A percentile compares a stretch with the other conserved stretches of the same genome.
phyloP scores from a whole-genome alignment of 2,329 filamentous ascomycete species.

The Xylaria digitata region DNA sequence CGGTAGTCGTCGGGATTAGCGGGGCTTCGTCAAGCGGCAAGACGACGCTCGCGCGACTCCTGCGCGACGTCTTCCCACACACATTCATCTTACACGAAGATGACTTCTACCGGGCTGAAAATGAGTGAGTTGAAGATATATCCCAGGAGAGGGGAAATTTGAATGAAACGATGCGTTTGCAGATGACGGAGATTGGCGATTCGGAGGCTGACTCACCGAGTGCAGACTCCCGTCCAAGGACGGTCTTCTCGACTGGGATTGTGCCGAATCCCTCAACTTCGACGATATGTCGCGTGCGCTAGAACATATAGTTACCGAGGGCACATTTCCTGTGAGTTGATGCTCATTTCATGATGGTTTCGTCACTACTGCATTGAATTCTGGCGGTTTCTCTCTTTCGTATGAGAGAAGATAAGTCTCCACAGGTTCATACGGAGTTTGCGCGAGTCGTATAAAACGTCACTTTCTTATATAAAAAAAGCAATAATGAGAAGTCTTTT shows the following conservation, averaged over 20 bases:
- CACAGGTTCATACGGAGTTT: background rate
- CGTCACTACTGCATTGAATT: background rate
- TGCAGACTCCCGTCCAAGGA: conserved; percentile 65
- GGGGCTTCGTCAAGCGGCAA: conserved; percentile 95
- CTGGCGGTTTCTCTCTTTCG: background rate
- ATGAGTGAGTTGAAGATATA: conserved; percentile 62
- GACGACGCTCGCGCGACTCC: conserved; percentile 87
- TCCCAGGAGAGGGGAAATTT: background rate
- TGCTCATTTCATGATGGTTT: conserved; percentile 6
- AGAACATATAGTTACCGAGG: conserved; percentile 74
- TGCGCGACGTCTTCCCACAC: conserved; percentile 82
- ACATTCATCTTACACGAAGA: conserved; percentile 92
- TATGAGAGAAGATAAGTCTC: background rate
- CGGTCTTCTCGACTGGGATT: conserved; percentile 90
- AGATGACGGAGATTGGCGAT: conserved; percentile 1
- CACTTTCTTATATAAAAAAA: background rate
- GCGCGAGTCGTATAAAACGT: background rate
- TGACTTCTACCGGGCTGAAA: conserved; percentile 91
- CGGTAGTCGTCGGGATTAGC: conserved; percentile 81
- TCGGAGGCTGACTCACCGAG: conserved; percentile 14
- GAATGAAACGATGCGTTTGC: background rate
- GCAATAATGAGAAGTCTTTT: background rate
- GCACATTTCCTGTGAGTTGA: conserved; percentile 69
- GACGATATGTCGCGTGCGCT: conserved; percentile 74
- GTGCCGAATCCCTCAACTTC: conserved; percentile 80